Evolutionary conservation across 768 basidiomycete genomes (phyloP), one percentile per base, ranked within the genome.

Genomic region (Hypholoma sublateritium): DNA sequence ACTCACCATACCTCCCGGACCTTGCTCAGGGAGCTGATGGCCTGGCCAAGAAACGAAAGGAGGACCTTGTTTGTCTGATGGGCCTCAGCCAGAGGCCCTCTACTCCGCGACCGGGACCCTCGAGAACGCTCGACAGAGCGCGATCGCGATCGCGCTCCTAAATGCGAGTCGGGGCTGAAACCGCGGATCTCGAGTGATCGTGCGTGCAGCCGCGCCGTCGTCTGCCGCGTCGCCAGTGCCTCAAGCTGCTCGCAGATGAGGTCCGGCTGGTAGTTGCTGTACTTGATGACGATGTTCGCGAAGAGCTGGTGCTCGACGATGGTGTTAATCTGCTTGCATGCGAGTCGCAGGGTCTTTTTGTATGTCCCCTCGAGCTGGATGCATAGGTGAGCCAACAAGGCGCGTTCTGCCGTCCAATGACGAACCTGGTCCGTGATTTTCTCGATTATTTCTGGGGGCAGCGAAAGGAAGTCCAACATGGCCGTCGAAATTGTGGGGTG

Each of bases 191-290:
- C 63, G 7, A 65, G 55, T 5, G 63, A 62, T 7, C 61, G 63
- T 43, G 61, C 63, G 22, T 65, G 59, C 21, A 45, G 24, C 37
- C 63, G 37, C 24, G 59, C 59, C 0, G 50, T 49, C 3, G 61
- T 65, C 11, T 56, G 47, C 13, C 63, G 58, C 36, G 51, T 58
- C 1, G 63, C 63, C 11, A 65, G 55, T 13, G 63, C 60, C 41
- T 65, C 63, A 2, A 65, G 55, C 46, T 65, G 63, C 37, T 58
- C 63, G 51, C 59, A 60, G 14, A 65, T 60, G 36, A 65, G 46
- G 5, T 62, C 63, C 5, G 63, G 63, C 42, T 62, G 63, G 39
- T 62, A 65, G 49, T 65, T 65, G 54, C 63, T 65, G 57, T 65
- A 65, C 36, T 65, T 65, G 37, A 65, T 43, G 34, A 65, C 61